Evolutionary conservation across 768 basidiomycete genomes (phyloP), one percentile per base, ranked within the genome.

Genomic region (Russula sp.): DNA sequence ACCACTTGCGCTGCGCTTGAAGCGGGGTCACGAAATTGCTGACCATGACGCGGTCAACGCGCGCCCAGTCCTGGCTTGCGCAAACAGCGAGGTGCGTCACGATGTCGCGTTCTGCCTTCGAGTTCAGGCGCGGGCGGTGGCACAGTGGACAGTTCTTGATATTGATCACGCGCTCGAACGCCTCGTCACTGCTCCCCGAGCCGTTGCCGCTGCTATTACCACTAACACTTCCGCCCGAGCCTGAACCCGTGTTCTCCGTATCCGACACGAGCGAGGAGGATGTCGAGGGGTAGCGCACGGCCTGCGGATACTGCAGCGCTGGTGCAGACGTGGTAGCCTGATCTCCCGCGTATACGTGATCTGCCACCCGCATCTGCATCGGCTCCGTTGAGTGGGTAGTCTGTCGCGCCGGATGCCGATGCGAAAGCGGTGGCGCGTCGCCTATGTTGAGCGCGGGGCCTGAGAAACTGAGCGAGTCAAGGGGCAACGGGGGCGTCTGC

Each of bases 1-100:
- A 90, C 89, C 93, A 98, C 77, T 99, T 99, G 70, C 96, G 79
- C 78, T 98, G 95, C 65, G 96, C 96, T 77, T 97, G 94, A 67
- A 83, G 86, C 6, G 91, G 88, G 0, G 95, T 98, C 3, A 98
- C 95, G 68, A 91, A 99, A 71, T 96, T 94, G 18, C 91, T 88
- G 13, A 96, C 94, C 49, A 97, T 85, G 66, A 98, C 92, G 65
- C 87, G 74, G 69, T 97, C 88, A 34, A 98, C 88, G 63, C 86
- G 82, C 42, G 81, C 85, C 94, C 95, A 98, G 72, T 98, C 97
- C 68, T 87, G 83, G 66, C 88, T 91, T 10, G 97, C 94, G 69
- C 96, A 99, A 10, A 98, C 84, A 1, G 94, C 97, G n/a, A 99
- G 75, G 73, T 99, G 96, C 27, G 97, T 98, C 57, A 99, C 79